Evolutionary conservation across 768 basidiomycete genomes (phyloP).

Genomic region (Kockovaella imperatae): DNA sequence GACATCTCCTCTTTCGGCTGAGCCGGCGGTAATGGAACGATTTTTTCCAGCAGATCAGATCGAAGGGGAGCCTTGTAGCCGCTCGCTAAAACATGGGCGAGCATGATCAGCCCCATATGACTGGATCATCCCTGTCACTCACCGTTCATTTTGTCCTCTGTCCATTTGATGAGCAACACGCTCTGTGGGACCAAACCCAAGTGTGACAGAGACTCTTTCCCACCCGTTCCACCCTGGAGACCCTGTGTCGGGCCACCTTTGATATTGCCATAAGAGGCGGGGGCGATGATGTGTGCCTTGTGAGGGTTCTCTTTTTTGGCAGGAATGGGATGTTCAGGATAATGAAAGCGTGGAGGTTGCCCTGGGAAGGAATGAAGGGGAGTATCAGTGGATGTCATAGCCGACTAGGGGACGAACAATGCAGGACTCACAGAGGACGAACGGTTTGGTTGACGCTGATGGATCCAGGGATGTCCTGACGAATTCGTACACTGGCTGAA

Average conservation of each 20-base stretch:
- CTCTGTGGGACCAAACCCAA: conserved; percentile 42
- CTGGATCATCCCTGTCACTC: conserved; percentile 5
- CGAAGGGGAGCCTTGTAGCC: conserved; percentile 34
- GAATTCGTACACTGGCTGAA: conserved; percentile 42
- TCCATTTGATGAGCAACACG: conserved; percentile 38
- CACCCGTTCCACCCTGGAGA: conserved; percentile 30
- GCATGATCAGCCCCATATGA: not conserved
- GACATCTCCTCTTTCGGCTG: conserved; percentile 6
- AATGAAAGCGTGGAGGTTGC: conserved; percentile 39
- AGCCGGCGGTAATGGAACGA: conserved; percentile 32
- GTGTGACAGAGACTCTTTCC: conserved; percentile 30
- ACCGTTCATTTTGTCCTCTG: conserved; percentile 42
- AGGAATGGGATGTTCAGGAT: conserved; percentile 34
- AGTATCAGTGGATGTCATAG: conserved; percentile 1
- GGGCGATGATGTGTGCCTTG: conserved; percentile 23
- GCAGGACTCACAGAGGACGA: conserved; percentile 35
- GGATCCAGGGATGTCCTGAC: conserved; percentile 30
- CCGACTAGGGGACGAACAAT: not conserved
- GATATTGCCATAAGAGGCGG: conserved; percentile 32
- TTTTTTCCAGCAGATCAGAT: conserved; percentile 27
- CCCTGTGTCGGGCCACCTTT: conserved; percentile 18
- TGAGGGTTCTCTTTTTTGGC: conserved; percentile 12
- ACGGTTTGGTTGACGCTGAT: conserved; percentile 22
- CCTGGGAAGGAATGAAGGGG: conserved; percentile 23
- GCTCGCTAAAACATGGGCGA: conserved; percentile 16